These are phyloP conservation scores for Cudoniella acicularis DNA, from an alignment of 495 filamentous ascomycete genomes.

Conservation along the genomic window DNA sequence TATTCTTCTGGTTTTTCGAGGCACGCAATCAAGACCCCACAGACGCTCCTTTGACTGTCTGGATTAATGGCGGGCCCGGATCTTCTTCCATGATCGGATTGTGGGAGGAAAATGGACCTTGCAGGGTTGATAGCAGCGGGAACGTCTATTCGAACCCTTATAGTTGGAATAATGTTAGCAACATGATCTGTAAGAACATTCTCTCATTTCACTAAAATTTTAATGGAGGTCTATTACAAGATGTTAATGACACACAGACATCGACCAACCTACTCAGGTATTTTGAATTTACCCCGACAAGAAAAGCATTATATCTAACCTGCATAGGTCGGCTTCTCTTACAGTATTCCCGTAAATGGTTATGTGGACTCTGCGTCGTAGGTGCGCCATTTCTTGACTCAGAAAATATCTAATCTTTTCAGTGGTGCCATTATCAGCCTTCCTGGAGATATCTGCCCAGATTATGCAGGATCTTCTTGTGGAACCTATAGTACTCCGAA, in stretches of 20 bases:
- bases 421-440: conserved; percentile 26
- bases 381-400: not conserved
- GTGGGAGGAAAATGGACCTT: conserved; percentile 62
- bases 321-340: conserved; percentile 51
- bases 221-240: not conserved
- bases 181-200: conserved; percentile 41
- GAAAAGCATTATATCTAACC: not conserved
- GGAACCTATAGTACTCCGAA: conserved; percentile 54
- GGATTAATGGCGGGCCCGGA: conserved; percentile 60
- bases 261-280: conserved; percentile 54
- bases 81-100: conserved; percentile 59
- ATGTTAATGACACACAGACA: too few relatives aligned
- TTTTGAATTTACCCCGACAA: not conserved
- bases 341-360: conserved; percentile 49
- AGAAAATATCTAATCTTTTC: not conserved
- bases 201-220: not conserved
- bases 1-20: conserved; percentile 68
- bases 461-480: conserved; percentile 44
- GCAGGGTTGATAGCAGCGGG: conserved; percentile 41
- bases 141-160: conserved; percentile 50
- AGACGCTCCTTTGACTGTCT: conserved; percentile 56
- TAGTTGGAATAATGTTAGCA: conserved; percentile 55
- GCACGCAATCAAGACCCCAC: conserved; percentile 48
- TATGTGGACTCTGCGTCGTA: conserved; percentile 31
- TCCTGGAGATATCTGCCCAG: conserved; percentile 48